A percentile compares a stretch with the other conserved stretches of the same genome.
Evolutionary conservation across 768 basidiomycete species (phyloP).

Genomic region (Gloeopeniophorella convolvens): DNA sequence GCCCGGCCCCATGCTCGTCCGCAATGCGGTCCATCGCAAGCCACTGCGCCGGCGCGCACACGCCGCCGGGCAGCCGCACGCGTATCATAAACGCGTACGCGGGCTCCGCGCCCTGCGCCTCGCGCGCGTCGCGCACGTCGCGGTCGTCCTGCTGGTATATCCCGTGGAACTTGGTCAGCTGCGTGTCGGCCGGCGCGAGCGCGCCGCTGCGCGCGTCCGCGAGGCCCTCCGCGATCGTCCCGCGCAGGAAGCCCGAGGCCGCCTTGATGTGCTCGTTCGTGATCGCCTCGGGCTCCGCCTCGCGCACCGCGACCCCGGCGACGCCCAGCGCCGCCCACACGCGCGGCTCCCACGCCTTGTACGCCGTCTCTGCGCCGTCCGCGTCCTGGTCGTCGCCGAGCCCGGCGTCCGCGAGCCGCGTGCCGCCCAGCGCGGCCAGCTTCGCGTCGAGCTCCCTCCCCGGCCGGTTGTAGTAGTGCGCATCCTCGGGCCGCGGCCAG

Average conservation of each 20-base stretch:
- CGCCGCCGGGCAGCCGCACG: constrained; percentile 92
- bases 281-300: constrained; percentile 93
- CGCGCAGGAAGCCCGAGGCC: constrained; percentile 86
- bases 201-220: constrained; percentile 82
- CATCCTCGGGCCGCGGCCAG: constrained; percentile 96
- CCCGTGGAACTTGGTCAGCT: constrained; percentile 97
- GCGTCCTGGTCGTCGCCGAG: constrained; percentile 97
- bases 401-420: constrained; percentile 68
- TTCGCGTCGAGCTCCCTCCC: constrained; percentile 83
- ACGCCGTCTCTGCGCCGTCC: constrained; percentile 93
- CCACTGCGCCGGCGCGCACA: constrained; percentile 91
- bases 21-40: constrained; percentile 92
- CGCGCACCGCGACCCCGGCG: constrained; percentile 78
- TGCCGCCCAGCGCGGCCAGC: constrained; percentile 71
- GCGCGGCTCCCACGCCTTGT: constrained; percentile 90
- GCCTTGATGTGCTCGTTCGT: constrained; percentile 99
- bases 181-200: constrained; percentile 84
- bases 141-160: constrained; percentile 98
- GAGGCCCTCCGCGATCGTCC: constrained; percentile 91
- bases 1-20: constrained; percentile 88
- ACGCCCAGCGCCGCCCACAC: constrained; percentile 95
- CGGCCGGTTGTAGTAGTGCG: constrained; percentile 98
- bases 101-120: constrained; percentile 87
- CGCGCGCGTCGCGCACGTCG: constrained; percentile 95
- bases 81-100: constrained; percentile 99